Conservation (phyloP, 2,329 filamentous ascomycete species). For the Ophiostoma fasciatum region DNA sequence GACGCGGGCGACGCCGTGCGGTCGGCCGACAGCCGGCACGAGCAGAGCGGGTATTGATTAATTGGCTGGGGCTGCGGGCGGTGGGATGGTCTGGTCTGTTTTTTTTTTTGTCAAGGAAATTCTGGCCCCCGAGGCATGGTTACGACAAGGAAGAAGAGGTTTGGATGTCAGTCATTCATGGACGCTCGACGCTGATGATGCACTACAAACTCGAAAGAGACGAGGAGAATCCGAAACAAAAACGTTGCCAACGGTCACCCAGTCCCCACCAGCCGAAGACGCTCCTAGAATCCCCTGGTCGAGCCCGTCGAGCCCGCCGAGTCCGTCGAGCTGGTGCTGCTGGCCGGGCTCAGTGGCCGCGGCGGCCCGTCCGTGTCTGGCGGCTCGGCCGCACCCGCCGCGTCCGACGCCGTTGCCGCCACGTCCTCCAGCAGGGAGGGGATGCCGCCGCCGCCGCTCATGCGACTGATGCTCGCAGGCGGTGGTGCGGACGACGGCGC, state of each 20-base stretch:
- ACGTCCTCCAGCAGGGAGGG: background rate
- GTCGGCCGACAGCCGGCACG: constrained; percentile 26
- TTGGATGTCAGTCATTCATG: too few relatives aligned
- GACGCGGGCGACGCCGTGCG: constrained; percentile 42
- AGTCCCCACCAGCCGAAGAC: too few relatives aligned
- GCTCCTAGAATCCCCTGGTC: background rate
- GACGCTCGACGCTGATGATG: too few relatives aligned
- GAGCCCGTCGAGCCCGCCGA: background rate
- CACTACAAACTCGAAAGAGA: too few relatives aligned
- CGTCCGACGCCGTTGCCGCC: background rate
- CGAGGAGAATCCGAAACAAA: too few relatives aligned
- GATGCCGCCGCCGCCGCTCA: constrained; percentile 31
- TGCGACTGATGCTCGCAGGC: constrained; percentile 11
- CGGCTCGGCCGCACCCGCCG: background rate
- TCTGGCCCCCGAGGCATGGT: too few relatives aligned
- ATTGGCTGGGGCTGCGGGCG: too few relatives aligned
- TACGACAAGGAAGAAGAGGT: too few relatives aligned
- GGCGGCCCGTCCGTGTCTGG: background rate
- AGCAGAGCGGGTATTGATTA: constrained; percentile 37
- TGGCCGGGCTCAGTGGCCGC: constrained; percentile 26
- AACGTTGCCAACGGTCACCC: too few relatives aligned
- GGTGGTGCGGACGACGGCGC: constrained; percentile 12
- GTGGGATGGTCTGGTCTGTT: constrained; percentile 1
- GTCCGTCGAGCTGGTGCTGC: constrained; percentile 23
- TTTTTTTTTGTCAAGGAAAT: constrained; percentile 3